Percentiles rank a stretch among this genome's conserved stretches.
Evolutionary conservation across 1,284 basidiomycete genomes (phyloP).

Genomic region (Apiotrichum porosum): DNA sequence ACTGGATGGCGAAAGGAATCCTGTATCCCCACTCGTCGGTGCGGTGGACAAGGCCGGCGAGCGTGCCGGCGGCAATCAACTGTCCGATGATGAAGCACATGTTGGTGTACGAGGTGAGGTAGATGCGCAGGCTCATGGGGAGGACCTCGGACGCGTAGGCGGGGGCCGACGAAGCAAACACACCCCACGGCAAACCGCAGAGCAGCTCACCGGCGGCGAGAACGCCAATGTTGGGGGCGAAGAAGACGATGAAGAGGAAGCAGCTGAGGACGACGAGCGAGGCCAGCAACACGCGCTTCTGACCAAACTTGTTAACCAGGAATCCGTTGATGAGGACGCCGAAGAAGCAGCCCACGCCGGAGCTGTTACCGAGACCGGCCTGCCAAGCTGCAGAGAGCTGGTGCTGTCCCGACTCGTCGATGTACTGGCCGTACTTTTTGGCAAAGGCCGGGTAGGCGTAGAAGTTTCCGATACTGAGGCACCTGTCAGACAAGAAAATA

Average conservation of each 20-base stretch:
- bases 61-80: conserved; percentile 5
- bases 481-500: too few relatives aligned
- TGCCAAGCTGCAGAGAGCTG: conserved; percentile 1
- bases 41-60: not conserved
- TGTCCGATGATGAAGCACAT: conserved; percentile 44
- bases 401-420: not conserved
- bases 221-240: conserved; percentile 25
- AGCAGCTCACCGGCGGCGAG: conserved; percentile 34
- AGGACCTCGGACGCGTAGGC: conserved; percentile 53
- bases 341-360: not conserved
- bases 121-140: conserved; percentile 35
- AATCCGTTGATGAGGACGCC: not conserved
- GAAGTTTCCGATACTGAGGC: not conserved
- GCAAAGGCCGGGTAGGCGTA: not conserved
- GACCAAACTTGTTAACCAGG: not conserved
- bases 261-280: not conserved
- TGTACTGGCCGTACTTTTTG: not conserved
- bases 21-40: conserved; percentile 18
- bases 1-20: conserved; percentile 16
- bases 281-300: not conserved
- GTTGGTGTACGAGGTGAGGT: conserved; percentile 47
- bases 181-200: conserved; percentile 34
- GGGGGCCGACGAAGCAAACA: conserved; percentile 3
- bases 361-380: not conserved
- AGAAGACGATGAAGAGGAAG: conserved; percentile 41